These are phyloP conservation scores for Haplosporangium sp. DNA, from an alignment of 371 early-diverging fungal species.

Conservation along the genomic window DNA sequence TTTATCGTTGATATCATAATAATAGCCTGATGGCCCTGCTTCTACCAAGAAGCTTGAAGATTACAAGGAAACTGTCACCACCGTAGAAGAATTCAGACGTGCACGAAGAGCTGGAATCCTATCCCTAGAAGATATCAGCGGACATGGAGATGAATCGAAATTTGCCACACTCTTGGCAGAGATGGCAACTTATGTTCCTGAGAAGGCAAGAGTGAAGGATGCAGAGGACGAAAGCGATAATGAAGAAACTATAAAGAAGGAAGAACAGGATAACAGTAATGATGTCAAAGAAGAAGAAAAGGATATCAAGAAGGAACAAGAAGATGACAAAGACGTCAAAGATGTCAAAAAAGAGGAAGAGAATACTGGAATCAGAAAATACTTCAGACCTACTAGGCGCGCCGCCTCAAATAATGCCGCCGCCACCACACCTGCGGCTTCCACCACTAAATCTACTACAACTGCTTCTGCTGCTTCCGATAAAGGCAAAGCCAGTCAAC, in stretches of 20 bases:
- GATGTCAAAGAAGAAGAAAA: constrained; percentile 27
- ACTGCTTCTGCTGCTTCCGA: constrained; percentile 7
- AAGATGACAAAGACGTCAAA: constrained; percentile 1
- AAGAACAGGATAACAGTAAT: constrained; percentile 1
- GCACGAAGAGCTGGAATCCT: constrained; percentile 28
- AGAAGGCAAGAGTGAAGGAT: constrained; percentile 48
- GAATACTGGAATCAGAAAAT: constrained; percentile 36
- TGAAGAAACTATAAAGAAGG: constrained; percentile 4
- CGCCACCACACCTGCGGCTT: neutral
- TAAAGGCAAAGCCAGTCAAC: constrained; percentile 22
- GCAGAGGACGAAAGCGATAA: constrained; percentile 35
- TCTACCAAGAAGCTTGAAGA: constrained; percentile 28
- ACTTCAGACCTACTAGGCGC: constrained; percentile 23
- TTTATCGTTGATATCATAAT: neutral
- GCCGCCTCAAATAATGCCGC: constrained; percentile 7
- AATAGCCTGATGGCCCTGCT: constrained; percentile 28
- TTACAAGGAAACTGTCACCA: constrained; percentile 7
- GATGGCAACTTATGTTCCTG: constrained; percentile 51
- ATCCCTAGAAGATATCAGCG: constrained; percentile 35
- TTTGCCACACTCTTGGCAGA: constrained; percentile 35
- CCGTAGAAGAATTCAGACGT: neutral
- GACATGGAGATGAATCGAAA: constrained; percentile 30
- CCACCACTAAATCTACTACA: neutral
- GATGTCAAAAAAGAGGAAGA: constrained; percentile 31
- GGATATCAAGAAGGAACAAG: constrained; percentile 18